Evolutionary conservation across 768 basidiomycete species (phyloP).

Genomic region (Phaffia tasmanica): DNA sequence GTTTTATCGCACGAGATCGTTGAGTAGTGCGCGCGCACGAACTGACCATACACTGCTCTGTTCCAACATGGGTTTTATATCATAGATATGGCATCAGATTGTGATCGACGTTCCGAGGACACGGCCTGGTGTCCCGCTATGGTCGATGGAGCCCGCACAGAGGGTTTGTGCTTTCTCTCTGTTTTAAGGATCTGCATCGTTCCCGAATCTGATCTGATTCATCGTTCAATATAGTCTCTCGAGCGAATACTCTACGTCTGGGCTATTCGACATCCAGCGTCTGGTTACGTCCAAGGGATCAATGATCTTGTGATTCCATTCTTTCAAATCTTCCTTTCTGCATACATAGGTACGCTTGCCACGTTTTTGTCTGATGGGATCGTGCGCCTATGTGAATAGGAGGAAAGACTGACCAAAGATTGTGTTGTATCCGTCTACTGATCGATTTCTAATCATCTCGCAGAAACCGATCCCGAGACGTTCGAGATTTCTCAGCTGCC

Average conservation of each 20-base stretch:
- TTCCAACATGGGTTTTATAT: too few species aligned
- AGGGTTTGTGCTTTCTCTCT: slow-evolving; percentile 49
- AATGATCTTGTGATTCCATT: slow-evolving; percentile 97
- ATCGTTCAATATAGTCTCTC: slow-evolving; percentile 51
- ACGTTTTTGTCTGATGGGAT: background rate
- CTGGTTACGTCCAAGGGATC: slow-evolving; percentile 97
- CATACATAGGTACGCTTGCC: slow-evolving; percentile 65
- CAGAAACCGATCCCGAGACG: slow-evolving; percentile 81
- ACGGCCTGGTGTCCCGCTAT: slow-evolving; percentile 74
- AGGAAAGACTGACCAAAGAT: too few species aligned
- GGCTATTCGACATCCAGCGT: slow-evolving; percentile 97
- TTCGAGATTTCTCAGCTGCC: slow-evolving; percentile 74
- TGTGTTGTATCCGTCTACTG: background rate
- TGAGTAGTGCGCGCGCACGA: too few species aligned
- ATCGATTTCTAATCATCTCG: background rate
- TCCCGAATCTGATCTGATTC: background rate
- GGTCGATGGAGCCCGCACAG: slow-evolving; percentile 85
- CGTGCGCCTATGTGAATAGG: too few species aligned
- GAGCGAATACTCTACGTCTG: slow-evolving; percentile 96
- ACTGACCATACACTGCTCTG: background rate
- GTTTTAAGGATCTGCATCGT: background rate
- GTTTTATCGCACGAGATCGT: background rate
- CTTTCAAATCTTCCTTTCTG: slow-evolving; percentile 90
- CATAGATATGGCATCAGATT: slow-evolving; percentile 94
- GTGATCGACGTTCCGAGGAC: slow-evolving; percentile 97